Evolutionary conservation across 371 early-diverging fungal genomes (phyloP).

Genomic region (Mucor plumbeus): DNA sequence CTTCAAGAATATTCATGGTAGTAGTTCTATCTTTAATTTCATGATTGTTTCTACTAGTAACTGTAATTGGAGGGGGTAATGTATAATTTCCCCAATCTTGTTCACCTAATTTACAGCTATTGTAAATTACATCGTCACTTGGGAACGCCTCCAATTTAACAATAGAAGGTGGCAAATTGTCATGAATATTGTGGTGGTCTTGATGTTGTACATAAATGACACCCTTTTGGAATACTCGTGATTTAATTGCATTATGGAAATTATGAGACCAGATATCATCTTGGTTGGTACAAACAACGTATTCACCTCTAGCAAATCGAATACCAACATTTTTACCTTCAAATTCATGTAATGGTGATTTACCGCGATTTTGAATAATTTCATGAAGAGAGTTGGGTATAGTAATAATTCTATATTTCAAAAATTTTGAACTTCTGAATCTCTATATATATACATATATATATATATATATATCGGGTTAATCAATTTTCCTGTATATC

Average conservation of each 20-base stretch:
- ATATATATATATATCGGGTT: neutral
- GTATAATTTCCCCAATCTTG: slow-evolving; percentile 48
- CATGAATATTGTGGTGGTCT: slow-evolving; percentile 37
- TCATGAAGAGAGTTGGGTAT: slow-evolving; percentile 45
- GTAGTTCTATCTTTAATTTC: slow-evolving; percentile 25
- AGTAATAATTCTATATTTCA: slow-evolving; percentile 52
- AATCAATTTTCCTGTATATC: neutral
- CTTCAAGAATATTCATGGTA: slow-evolving; percentile 34
- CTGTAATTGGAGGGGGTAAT: slow-evolving; percentile 33
- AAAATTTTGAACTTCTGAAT: slow-evolving; percentile 40
- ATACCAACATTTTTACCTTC: slow-evolving; percentile 56
- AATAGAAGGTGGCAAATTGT: slow-evolving; percentile 38
- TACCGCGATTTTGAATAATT: slow-evolving; percentile 28
- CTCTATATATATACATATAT: no score
- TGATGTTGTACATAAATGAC: slow-evolving; percentile 51
- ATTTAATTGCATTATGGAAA: slow-evolving; percentile 50
- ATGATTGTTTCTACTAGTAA: slow-evolving; percentile 25
- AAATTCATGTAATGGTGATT: slow-evolving; percentile 38
- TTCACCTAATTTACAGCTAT: slow-evolving; percentile 37
- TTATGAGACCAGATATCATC: slow-evolving; percentile 54
- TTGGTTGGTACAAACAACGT: slow-evolving; percentile 51
- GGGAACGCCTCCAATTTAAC: slow-evolving; percentile 39
- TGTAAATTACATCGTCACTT: slow-evolving; percentile 39
- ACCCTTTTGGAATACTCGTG: slow-evolving; percentile 41
- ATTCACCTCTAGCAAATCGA: slow-evolving; percentile 53